These are phyloP conservation scores for Ceratobasidium sp. DNA, from an alignment of 1,284 basidiomycete genomes.

Conservation along the genomic window DNA sequence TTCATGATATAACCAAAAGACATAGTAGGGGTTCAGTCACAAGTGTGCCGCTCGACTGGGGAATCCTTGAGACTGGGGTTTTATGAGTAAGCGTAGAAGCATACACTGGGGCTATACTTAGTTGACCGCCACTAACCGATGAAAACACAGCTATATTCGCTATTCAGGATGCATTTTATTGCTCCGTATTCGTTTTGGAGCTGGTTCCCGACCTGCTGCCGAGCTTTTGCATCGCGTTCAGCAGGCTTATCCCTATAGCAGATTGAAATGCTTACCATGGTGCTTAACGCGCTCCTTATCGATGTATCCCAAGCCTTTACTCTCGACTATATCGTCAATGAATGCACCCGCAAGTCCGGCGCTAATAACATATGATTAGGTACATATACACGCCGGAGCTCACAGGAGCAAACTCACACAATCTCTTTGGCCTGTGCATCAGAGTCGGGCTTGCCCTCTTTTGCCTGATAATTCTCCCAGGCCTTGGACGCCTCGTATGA, in stretches of 20 bases:
- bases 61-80: too few species aligned
- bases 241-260: background rate
- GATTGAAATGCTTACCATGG: conserved; percentile 50
- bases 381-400: too few species aligned
- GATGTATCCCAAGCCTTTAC: conserved; percentile 45
- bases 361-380: too few species aligned
- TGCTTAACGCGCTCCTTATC: conserved; percentile 52
- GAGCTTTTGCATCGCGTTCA: conserved; percentile 28
- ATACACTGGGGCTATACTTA: too few species aligned
- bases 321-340: conserved; percentile 46
- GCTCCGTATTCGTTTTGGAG: conserved; percentile 44
- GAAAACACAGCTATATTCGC: too few species aligned
- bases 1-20: too few species aligned
- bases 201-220: conserved; percentile 46
- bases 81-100: too few species aligned
- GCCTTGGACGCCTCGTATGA: conserved; percentile 51
- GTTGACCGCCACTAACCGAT: too few species aligned
- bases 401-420: conserved; percentile 40
- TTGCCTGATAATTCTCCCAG: conserved; percentile 52
- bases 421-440: conserved; percentile 44
- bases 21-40: too few species aligned
- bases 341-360: conserved; percentile 20
- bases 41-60: too few species aligned
- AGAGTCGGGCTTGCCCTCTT: conserved; percentile 34
- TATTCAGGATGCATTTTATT: too few species aligned